These are phyloP conservation scores for Cyamopsis tetragonoloba DNA, from an alignment of 306 rosid species.

Conservation along the genomic window DNA sequence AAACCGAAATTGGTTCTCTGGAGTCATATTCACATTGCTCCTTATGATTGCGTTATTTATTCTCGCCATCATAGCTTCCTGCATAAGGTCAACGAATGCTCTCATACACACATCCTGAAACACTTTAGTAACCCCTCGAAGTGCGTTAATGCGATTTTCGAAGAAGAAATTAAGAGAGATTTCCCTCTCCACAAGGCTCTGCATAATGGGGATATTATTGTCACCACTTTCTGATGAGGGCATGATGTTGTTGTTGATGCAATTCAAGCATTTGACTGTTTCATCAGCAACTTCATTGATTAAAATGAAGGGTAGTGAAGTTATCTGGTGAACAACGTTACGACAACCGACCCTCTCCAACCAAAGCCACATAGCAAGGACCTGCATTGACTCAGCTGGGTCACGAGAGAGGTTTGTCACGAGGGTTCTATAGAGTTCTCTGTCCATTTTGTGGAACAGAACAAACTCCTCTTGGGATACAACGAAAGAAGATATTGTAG, in stretches of 20 bases:
- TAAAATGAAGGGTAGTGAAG: constrained; percentile 36
- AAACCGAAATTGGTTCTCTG: not conserved
- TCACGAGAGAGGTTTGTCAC: constrained; percentile 44
- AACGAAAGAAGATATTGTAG: not conserved
- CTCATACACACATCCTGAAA: constrained; percentile 34
- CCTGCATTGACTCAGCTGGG: constrained; percentile 55
- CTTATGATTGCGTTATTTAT: no score
- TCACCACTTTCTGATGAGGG: constrained; percentile 13
- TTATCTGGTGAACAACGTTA: constrained; percentile 33
- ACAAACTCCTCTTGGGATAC: constrained; percentile 47
- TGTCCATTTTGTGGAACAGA: constrained; percentile 50
- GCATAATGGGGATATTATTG: constrained; percentile 49
- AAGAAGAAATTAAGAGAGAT: constrained; percentile 29
- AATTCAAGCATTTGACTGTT: constrained; percentile 38
- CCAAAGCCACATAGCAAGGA: constrained; percentile 71
- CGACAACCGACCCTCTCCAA: constrained; percentile 51
- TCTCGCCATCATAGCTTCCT: not conserved
- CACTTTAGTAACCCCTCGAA: constrained; percentile 27
- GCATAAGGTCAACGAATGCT: constrained; percentile 54
- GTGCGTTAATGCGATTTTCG: constrained; percentile 13
- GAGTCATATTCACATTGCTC: not conserved
- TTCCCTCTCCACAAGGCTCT: constrained; percentile 39
- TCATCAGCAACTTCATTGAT: constrained; percentile 67
- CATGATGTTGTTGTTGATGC: constrained; percentile 22
- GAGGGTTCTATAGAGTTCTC: constrained; percentile 48